Evolutionary conservation across 306 rosid genomes (phyloP), one percentile per base, ranked within the genome.

Genomic region (Begonia fuchsioides): DNA sequence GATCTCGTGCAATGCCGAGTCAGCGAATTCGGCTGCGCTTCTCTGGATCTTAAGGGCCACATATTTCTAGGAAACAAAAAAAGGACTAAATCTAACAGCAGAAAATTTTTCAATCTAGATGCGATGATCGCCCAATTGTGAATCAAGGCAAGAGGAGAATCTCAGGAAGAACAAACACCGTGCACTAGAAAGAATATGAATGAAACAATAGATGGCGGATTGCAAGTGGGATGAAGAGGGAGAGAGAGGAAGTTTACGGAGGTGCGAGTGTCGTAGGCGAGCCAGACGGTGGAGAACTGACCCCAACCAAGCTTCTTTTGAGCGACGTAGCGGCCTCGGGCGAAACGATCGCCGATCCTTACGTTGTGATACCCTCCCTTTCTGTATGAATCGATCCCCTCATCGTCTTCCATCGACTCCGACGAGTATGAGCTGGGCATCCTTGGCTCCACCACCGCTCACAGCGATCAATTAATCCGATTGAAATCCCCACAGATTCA

Each of bases 281-380:
- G 97, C 97, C 97, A 88, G 13, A 88, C 97, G 68, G 97, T 88
- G 53, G 97, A 88, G 67, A 84, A 88, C 55, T 88, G 80, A 53
- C 97, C 97, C 97, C 97, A 88, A 32, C 97, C 97, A 3, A 88
- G 80, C 65, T 88, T 88, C 50, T 93, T 67, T 78, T 88, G 97
- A 9, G 93, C 90, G 39, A 88, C 69, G 52, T 84, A 88, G 13
- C 95, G 80, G 13, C 97, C 97, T n/a, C 69, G 76, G 57, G 79
- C 78, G 66, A 90, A 90, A 49, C 68, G 85, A 90, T 90, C 97
- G 72, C 76, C 82, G 65, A 81, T 47, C 58, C 97, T 73, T 26
- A 84, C 97, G 17, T 93, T 95, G 52, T 90, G 97, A 65, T 90
- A 88, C 1, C 97, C 95, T 50, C 97, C 97, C 69, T 88, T 88